A percentile compares a stretch with the other conserved stretches of the same genome.
Evolutionary conservation across 345 rosid genomes (phyloP).

Genomic region (Brassica juncea): DNA sequence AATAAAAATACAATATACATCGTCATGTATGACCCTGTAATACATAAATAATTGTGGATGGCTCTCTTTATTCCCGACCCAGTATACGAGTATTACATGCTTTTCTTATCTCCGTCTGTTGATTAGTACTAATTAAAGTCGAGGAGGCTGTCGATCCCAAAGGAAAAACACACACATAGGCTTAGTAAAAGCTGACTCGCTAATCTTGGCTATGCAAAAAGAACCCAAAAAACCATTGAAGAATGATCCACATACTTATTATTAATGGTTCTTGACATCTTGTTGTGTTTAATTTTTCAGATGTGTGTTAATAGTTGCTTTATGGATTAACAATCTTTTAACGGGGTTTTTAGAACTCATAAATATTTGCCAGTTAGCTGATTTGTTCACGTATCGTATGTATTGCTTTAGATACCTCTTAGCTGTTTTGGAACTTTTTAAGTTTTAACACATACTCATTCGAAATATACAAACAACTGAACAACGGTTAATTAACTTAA

Average conservation of each 20-base stretch:
- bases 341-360: not conserved
- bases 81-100: conserved; percentile 29
- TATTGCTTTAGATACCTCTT: not conserved
- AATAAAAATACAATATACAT: not conserved
- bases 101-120: conserved; percentile 21
- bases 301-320: not conserved
- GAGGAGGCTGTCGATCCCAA: conserved; percentile 21
- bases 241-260: not conserved
- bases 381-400: not conserved
- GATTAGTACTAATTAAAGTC: not conserved
- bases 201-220: not conserved
- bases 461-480: not conserved
- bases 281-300: not conserved
- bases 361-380: not conserved
- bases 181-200: conserved; percentile 4
- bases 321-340: not conserved
- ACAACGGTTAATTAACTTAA: not conserved
- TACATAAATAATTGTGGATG: not conserved
- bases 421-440: not conserved
- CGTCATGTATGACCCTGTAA: conserved; percentile 1
- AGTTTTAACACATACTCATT: not conserved
- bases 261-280: not conserved
- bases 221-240: not conserved
- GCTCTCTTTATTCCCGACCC: conserved; percentile 1
- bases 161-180: not conserved